Conservation (phyloP, 176 grass and related monocot species). For the Eleusine coracana region DNA sequence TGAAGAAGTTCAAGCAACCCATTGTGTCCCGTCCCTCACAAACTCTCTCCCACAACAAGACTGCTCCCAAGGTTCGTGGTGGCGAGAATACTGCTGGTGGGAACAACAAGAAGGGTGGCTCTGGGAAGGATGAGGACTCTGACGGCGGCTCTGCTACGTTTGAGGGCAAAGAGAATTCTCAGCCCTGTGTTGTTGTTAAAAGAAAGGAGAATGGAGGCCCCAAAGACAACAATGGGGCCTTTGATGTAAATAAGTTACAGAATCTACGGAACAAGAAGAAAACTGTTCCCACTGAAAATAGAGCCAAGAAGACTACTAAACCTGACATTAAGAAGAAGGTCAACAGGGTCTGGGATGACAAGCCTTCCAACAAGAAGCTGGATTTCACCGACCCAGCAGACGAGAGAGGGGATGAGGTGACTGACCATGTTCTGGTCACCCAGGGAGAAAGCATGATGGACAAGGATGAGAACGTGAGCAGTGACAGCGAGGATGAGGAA, state of each 20-base stretch:
- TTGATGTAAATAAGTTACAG: conserved; percentile 90
- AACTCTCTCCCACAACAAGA: neutral
- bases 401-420: conserved; percentile 71
- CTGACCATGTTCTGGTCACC: conserved; percentile 37
- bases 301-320: conserved; percentile 46
- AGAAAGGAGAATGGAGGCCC: conserved; percentile 85
- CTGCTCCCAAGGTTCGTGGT: neutral
- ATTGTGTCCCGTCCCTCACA: neutral
- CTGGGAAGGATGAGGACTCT: conserved; percentile 13
- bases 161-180: neutral
- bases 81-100: neutral
- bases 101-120: conserved; percentile 55
- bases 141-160: neutral
- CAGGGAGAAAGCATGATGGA: conserved; percentile 97
- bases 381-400: conserved; percentile 81
- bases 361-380: conserved; percentile 60
- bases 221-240: conserved; percentile 53
- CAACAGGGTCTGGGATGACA: conserved; percentile 88
- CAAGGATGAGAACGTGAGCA: conserved; percentile 81
- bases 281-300: conserved; percentile 8
- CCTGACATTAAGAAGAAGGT: conserved; percentile 57
- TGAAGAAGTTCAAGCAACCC: conserved; percentile 70
- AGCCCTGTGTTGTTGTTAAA: conserved; percentile 29
- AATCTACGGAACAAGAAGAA: conserved; percentile 56
- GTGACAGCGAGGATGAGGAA: conserved; percentile 76